Evolutionary conservation across 208 protist species (phyloP), one percentile per base, ranked within the genome.

Genomic region (Leishmania guyanensis): DNA sequence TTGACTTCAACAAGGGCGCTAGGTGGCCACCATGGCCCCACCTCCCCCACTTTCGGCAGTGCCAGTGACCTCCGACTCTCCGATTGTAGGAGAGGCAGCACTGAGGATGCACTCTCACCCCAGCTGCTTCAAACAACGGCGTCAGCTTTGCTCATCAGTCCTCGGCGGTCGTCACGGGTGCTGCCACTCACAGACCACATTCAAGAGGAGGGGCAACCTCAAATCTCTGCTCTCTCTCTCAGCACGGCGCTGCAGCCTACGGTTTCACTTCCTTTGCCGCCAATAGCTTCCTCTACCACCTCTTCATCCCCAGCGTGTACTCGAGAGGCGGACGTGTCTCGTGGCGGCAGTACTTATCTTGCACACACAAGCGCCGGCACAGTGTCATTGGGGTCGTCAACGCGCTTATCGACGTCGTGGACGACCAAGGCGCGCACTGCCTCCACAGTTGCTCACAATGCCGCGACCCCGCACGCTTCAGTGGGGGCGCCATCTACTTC

Each of bases 161-260:
- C 81, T 8, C 39, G 74, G 46, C 81, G 81, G 8, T 79, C 81
- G 9, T 84, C 68, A 9, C 65, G 81, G 29, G 48, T 77, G 29
- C 81, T 84, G 29, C 75, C 81, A 12, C 73, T 84, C 46, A 70
- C 72, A 4, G 81, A 80, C 58, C 81, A 84, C 69, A 80, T 84
- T 29, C 17, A 50, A 29, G 39, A 46, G 29, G 79, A 77, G 60
- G 75, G 79, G 74, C 39, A 69, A 17, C 29, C 81, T 29, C 69
- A 77, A 2, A 17, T 76, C 5, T 84, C 80, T 56, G 53, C 53
- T 33, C 36, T 53, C 48, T 43, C 75, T 36, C 36, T 20, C 46
- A 50, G 46, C 33, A 53, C 58, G 9, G 36, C 14, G 58, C 58
- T 58, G 46, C 48, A 20, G 39, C 43, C 48, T 58, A 66, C 60